Percentiles rank a stretch among this genome's conserved stretches.
phyloP scores from a whole-genome alignment of 2,329 filamentous ascomycete genomes.

The Tolypocladium cylindrosporum region DNA sequence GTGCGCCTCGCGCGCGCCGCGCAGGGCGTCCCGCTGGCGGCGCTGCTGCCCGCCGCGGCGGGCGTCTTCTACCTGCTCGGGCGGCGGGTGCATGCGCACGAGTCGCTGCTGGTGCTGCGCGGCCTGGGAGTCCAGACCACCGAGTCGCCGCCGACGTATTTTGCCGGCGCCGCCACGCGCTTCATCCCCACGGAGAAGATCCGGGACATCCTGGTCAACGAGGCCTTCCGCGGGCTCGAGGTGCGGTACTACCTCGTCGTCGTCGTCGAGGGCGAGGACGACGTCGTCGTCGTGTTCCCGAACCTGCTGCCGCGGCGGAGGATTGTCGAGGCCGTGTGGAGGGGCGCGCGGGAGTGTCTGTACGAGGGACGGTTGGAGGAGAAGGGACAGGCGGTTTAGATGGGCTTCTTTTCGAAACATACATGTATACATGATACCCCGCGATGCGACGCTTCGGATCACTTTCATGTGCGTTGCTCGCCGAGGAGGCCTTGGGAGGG shows the following conservation, averaged over 20 bases:
- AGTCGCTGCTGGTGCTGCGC: slow-evolving; percentile 79
- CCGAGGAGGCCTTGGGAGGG: not conserved
- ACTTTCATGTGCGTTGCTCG: too few species aligned
- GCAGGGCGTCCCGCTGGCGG: slow-evolving; percentile 23
- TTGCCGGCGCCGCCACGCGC: slow-evolving; percentile 37
- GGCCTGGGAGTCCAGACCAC: slow-evolving; percentile 87
- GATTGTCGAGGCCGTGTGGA: slow-evolving; percentile 84
- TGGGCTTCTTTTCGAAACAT: not conserved
- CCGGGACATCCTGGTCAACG: slow-evolving; percentile 87
- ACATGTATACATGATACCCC: slow-evolving; percentile 1
- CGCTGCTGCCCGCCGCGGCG: slow-evolving; percentile 27
- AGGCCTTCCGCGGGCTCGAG: slow-evolving; percentile 88
- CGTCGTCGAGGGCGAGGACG: slow-evolving; percentile 78
- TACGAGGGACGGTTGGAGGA: slow-evolving; percentile 43
- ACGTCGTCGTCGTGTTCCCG: slow-evolving; percentile 93
- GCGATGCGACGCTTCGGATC: not conserved
- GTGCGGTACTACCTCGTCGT: slow-evolving; percentile 84
- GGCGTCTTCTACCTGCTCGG: slow-evolving; percentile 33
- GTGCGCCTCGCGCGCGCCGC: slow-evolving; percentile 21
- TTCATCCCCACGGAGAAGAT: slow-evolving; percentile 87
- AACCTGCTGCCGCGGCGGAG: slow-evolving; percentile 61
- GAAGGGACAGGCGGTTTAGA: slow-evolving; percentile 11
- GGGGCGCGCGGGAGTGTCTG: slow-evolving; percentile 71
- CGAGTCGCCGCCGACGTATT: slow-evolving; percentile 51
- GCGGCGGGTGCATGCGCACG: slow-evolving; percentile 47